phyloP scores from a whole-genome alignment of 164 flowering plant species.

The Liquidambar formosana region DNA sequence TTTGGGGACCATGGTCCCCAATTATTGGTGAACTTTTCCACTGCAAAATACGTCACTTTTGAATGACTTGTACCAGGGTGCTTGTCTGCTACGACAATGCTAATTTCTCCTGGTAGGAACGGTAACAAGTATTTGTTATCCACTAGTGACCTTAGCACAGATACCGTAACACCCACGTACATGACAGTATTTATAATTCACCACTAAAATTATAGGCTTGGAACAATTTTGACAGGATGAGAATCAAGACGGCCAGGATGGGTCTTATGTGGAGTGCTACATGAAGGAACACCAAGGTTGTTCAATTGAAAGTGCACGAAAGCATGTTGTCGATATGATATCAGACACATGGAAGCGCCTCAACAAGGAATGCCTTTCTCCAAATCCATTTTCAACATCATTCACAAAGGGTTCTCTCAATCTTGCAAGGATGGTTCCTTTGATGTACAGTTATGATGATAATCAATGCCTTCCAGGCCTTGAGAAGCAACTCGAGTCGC shows the following conservation, averaged over 20 bases:
- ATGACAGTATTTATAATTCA: too few relatives aligned
- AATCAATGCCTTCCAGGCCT: conserved; percentile 40
- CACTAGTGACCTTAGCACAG: too few relatives aligned
- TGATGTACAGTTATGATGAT: conserved; percentile 48
- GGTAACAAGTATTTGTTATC: too few relatives aligned
- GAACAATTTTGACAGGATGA: conserved; percentile 40
- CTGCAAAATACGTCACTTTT: too few relatives aligned
- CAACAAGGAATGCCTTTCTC: conserved; percentile 41
- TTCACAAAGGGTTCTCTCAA: conserved; percentile 42
- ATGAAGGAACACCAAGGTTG: conserved; percentile 29
- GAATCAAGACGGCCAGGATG: conserved; percentile 57
- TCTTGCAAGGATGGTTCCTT: conserved; percentile 50
- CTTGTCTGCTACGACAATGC: too few relatives aligned
- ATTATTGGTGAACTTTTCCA: too few relatives aligned
- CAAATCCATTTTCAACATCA: conserved; percentile 33
- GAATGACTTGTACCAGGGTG: too few relatives aligned
- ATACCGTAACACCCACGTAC: too few relatives aligned
- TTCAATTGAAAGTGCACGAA: conserved; percentile 23
- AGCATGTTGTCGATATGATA: conserved; percentile 33
- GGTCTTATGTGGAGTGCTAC: conserved; percentile 53
- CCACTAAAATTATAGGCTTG: not conserved
- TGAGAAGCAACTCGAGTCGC: conserved; percentile 29
- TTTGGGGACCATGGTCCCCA: too few relatives aligned
- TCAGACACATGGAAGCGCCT: conserved; percentile 50
- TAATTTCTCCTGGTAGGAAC: too few relatives aligned